Evolutionary conservation across 2,329 filamentous ascomycete genomes (phyloP).

Genomic region (Penicillium freii): DNA sequence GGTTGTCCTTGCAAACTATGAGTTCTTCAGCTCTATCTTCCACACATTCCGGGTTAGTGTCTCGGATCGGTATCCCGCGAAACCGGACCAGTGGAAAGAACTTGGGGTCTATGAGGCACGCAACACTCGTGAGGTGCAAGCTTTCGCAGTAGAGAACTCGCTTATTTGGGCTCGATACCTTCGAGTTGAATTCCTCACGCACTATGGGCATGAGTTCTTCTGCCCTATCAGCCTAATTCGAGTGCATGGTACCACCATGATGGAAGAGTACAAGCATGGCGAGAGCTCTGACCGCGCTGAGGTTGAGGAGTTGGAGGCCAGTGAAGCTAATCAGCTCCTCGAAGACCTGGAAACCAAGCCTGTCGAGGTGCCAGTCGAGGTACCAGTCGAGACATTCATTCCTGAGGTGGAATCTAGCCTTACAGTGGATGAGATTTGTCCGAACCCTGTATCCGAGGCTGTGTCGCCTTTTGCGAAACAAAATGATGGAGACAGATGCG

Average conservation of each 20-base stretch:
- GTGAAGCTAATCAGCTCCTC: slow-evolving; percentile 22
- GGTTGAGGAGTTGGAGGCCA: slow-evolving; percentile 58
- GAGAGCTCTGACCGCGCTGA: slow-evolving; percentile 63
- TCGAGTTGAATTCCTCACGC: slow-evolving; percentile 83
- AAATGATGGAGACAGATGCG: slow-evolving; percentile 13
- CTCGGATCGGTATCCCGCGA: slow-evolving; percentile 91
- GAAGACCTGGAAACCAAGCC: slow-evolving; percentile 17
- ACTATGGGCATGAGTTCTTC: slow-evolving; percentile 96
- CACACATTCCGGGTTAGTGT: slow-evolving; percentile 87
- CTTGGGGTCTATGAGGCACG: slow-evolving; percentile 85
- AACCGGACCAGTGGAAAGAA: slow-evolving; percentile 85
- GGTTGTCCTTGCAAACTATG: slow-evolving; percentile 94
- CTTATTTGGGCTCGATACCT: slow-evolving; percentile 95
- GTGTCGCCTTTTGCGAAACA: slow-evolving; percentile 15
- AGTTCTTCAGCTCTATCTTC: slow-evolving; percentile 98
- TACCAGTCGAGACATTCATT: slow-evolving; percentile 21
- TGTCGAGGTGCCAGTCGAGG: slow-evolving; percentile 24
- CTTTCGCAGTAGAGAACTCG: slow-evolving; percentile 90
- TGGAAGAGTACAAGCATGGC: slow-evolving; percentile 90
- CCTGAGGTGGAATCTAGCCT: slow-evolving; percentile 8
- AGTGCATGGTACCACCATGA: slow-evolving; percentile 89
- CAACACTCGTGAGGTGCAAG: slow-evolving; percentile 90
- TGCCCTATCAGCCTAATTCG: slow-evolving; percentile 88
- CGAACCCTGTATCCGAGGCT: slow-evolving; percentile 14
- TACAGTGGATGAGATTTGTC: slow-evolving; percentile 15